These are phyloP conservation scores for Eucalyptus polyanthemos DNA, from an alignment of 345 rosid species.

Conservation along the genomic window DNA sequence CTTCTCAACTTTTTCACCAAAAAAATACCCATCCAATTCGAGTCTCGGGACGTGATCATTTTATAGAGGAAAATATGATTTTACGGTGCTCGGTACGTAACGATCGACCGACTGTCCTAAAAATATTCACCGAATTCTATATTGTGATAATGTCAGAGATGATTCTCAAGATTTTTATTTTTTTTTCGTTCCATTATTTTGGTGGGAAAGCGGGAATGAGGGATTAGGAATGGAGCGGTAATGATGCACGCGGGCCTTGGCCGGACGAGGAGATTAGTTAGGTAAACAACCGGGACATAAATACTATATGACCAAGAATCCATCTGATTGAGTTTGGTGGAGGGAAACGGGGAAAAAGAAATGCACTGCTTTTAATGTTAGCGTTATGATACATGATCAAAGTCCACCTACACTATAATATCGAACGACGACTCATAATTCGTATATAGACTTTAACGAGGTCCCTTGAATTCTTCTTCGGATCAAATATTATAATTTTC, in stretches of 20 bases:
- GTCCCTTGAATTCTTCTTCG: not conserved
- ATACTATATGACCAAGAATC: not conserved
- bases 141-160: not conserved
- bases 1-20: not conserved
- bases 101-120: not conserved
- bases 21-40: not conserved
- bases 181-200: not conserved
- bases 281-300: not conserved
- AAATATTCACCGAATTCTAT: rapidly evolving
- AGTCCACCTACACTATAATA: not conserved
- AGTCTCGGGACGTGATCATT: not conserved
- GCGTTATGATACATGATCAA: not conserved
- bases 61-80: rapidly evolving
- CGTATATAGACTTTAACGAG: not conserved
- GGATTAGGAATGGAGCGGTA: not conserved
- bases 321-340: not conserved
- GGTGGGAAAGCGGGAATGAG: not conserved
- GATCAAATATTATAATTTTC: too few species aligned
- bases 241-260: not conserved
- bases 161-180: not conserved
- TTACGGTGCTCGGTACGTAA: too few species aligned
- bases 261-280: not conserved
- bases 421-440: not conserved
- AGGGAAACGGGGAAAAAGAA: not conserved
- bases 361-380: not conserved